Conservation (phyloP, 78 protist species). For the Cavenderia fasciculata region DNA sequence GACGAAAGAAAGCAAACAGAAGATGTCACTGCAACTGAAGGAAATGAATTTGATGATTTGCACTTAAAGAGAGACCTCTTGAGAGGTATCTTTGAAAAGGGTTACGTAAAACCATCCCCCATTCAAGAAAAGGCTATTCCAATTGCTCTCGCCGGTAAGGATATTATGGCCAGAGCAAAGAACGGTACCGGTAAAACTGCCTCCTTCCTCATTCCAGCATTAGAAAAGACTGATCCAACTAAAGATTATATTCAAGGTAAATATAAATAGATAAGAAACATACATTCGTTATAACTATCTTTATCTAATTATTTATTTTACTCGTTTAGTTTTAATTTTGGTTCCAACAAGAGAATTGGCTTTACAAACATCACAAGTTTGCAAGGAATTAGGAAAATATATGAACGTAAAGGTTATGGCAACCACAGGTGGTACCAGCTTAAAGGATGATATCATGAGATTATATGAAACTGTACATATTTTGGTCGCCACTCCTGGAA, state of each 20-base stretch:
- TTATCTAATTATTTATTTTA: not conserved
- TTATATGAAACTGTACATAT: slow-evolving; percentile 92
- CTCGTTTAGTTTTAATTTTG: slow-evolving; percentile 86
- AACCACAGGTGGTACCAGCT: slow-evolving; percentile 96
- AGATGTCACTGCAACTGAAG: slow-evolving; percentile 96
- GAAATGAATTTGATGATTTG: slow-evolving; percentile 95
- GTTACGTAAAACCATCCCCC: slow-evolving; percentile 98
- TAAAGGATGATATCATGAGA: slow-evolving; percentile 82
- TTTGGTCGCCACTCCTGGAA: slow-evolving; percentile 97
- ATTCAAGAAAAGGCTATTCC: slow-evolving; percentile 98
- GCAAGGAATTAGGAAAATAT: slow-evolving; percentile 95
- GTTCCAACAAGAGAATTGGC: slow-evolving; percentile 99
- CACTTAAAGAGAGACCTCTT: slow-evolving; percentile 96
- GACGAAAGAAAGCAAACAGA: slow-evolving; percentile 84
- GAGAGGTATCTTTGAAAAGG: slow-evolving; percentile 98
- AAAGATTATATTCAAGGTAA: slow-evolving; percentile 86
- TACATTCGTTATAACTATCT: not conserved
- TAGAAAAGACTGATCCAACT: slow-evolving; percentile 90
- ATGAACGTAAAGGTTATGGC: slow-evolving; percentile 93
- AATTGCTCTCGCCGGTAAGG: slow-evolving; percentile 90
- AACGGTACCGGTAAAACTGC: slow-evolving; percentile 99
- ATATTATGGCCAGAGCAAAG: slow-evolving; percentile 98
- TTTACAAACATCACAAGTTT: slow-evolving; percentile 95
- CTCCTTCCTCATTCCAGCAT: slow-evolving; percentile 94
- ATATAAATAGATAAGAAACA: not conserved